Evolutionary conservation across 2,329 filamentous ascomycete genomes (phyloP), one percentile per base, ranked within the genome.

Genomic region (Cladosporium sp.): DNA sequence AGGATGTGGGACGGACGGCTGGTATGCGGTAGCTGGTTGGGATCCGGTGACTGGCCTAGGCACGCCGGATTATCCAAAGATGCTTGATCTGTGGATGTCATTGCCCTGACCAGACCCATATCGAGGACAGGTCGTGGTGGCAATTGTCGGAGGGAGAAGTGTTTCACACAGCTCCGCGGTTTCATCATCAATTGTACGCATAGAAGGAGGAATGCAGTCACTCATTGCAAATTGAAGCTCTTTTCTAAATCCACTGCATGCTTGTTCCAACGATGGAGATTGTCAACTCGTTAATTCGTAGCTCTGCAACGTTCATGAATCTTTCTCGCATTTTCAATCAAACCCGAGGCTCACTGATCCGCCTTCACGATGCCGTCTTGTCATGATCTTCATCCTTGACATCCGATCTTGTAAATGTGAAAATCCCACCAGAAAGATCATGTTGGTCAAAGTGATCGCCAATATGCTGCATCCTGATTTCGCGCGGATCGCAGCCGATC

Each of bases 371-470:
- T 34, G 2, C 30, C 4, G 8, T 34, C 30, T 3, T 8, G 7
- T 34, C 11, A 12, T 34, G 30, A 34, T 12, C 30, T 34, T 34
- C 30, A 9, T 9, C 30, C 30, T 34, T 34, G 30, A 34, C 8
- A 34, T 34, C 30, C 30, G 30, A 2, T 8, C 8, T 9, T 34
- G 30, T 5, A 34, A 5, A 34, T 12, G 9, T 9, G 3, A 34
- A 34, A 34, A 2, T 11, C 9, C 30, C 30, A 34, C 9, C 30
- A 8, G 11, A 34, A 8, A 34, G 78, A 6, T 74, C 70, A 2
- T 83, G 80, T 28, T 84, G 84, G 56, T 81, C 81, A 62, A 88
- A 86, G 67, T 91, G 88, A 15, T 82, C 72, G 60, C 92, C 90
- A 63, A 96, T 92, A 68, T 96, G 91, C 65, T 92, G 77, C 63